Conservation (phyloP, 257 asterid genomes). For the Lycium ferocissimum region DNA sequence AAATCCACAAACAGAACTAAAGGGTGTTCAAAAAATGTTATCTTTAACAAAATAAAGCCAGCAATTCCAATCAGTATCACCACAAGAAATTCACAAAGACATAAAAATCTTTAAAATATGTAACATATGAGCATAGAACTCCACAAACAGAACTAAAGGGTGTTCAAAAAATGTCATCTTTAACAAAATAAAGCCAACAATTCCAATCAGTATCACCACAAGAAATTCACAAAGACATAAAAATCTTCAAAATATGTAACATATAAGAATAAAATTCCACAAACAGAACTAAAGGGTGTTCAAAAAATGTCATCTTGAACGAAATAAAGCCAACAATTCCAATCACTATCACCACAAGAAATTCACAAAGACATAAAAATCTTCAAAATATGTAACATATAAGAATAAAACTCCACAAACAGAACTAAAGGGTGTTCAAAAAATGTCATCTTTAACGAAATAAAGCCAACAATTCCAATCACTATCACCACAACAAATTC, state of each 20-base stretch:
- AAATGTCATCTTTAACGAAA: conserved; percentile 20
- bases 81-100: not conserved
- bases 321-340: not conserved
- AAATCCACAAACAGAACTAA: not conserved
- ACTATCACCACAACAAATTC: not conserved
- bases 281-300: conserved; percentile 29
- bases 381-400: not conserved
- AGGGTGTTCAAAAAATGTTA: not conserved
- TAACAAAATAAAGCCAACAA: conserved; percentile 19
- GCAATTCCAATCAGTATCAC: not conserved
- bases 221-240: not conserved
- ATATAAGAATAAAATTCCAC: not conserved
- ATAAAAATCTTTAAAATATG: not conserved
- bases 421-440: conserved; percentile 21
- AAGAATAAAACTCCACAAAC: not conserved
- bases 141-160: conserved; percentile 27
- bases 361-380: not conserved
- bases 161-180: not conserved
- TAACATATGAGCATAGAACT: not conserved
- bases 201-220: not conserved
- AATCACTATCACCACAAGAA: not conserved
- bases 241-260: not conserved
- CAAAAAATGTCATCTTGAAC: conserved; percentile 19
- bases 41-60: not conserved
- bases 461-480: conserved; percentile 21